Percentiles rank a stretch among this genome's conserved stretches.
Evolutionary conservation across 495 filamentous ascomycete species (phyloP).

Genomic region (Daldinia caldariorum): DNA sequence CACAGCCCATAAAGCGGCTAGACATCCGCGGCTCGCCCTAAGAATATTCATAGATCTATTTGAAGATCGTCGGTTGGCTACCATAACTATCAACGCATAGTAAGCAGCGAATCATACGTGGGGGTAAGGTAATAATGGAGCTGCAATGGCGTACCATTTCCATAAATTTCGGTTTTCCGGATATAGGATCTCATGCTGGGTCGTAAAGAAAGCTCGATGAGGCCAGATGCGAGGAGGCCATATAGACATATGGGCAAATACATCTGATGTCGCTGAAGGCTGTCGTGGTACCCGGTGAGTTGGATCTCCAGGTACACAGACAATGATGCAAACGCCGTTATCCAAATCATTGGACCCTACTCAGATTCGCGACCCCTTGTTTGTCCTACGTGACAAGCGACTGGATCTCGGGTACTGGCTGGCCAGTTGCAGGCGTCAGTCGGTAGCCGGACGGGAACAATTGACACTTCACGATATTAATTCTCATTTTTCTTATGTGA

Average conservation of each 20-base stretch:
- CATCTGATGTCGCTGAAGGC: constrained; percentile 35
- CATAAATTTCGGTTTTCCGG: constrained; percentile 14
- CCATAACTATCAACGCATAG: constrained; percentile 28
- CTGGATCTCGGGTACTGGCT: constrained; percentile 43
- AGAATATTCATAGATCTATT: constrained; percentile 29
- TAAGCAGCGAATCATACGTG: constrained; percentile 41
- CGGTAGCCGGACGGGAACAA: constrained; percentile 30
- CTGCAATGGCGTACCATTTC: constrained; percentile 33
- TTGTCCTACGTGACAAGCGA: constrained; percentile 48
- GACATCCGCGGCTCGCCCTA: constrained; percentile 32
- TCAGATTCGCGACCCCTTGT: constrained; percentile 31
- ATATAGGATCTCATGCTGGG: constrained; percentile 30
- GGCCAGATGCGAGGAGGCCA: constrained; percentile 8
- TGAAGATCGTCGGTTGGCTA: constrained; percentile 36
- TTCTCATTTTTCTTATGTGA: neutral
- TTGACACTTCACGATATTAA: constrained; percentile 21
- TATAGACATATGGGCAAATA: constrained; percentile 5
- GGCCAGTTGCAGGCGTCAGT: constrained; percentile 34
- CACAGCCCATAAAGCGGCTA: constrained; percentile 42
- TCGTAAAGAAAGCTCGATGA: constrained; percentile 23
- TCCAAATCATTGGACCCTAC: constrained; percentile 39
- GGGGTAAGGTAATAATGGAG: constrained; percentile 38
- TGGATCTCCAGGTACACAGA: constrained; percentile 43
- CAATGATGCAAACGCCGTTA: constrained; percentile 45
- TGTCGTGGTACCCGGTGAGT: constrained; percentile 46